These are phyloP conservation scores for Salix caprea DNA, from an alignment of 345 rosid genomes.

Conservation along the genomic window DNA sequence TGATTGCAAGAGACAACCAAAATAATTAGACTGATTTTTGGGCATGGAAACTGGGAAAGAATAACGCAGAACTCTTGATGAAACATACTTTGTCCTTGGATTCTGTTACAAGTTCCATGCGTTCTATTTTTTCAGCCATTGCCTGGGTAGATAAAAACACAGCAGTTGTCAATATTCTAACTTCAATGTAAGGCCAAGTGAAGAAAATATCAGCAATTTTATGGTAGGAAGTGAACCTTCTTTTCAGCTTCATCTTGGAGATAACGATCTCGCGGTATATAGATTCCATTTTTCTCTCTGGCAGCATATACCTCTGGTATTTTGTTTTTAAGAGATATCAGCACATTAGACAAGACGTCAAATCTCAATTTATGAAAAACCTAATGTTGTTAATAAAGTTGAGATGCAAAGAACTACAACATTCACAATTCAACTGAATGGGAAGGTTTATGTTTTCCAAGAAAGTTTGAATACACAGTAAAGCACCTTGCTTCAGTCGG, in stretches of 20 bases:
- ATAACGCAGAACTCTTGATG: slow-evolving; percentile 1
- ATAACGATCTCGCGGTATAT: slow-evolving; percentile 88
- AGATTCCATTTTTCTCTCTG: slow-evolving; percentile 96
- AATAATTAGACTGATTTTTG: neutral
- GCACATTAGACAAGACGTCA: slow-evolving; percentile 2
- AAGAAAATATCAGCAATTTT: slow-evolving; percentile 8
- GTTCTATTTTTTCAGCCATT: slow-evolving; percentile 96
- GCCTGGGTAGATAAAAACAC: slow-evolving; percentile 46
- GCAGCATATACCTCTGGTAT: slow-evolving; percentile 88
- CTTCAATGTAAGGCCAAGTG: slow-evolving; percentile 3
- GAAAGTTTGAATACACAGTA: slow-evolving; percentile 10
- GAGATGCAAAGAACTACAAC: neutral
- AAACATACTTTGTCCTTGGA: slow-evolving; percentile 70
- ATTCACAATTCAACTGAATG: neutral
- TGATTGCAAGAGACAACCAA: slow-evolving; percentile 30
- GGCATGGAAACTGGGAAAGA: slow-evolving; percentile 4
- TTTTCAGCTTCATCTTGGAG: slow-evolving; percentile 94
- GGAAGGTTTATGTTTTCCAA: neutral
- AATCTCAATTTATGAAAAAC: neutral
- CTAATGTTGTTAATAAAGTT: neutral
- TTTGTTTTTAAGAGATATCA: slow-evolving; percentile 8
- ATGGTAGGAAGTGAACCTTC: slow-evolving; percentile 48
- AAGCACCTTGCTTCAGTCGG: slow-evolving; percentile 86
- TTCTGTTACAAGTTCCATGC: slow-evolving; percentile 75
- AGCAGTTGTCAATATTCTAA: slow-evolving; percentile 10